Evolutionary conservation across 306 rosid species (phyloP), one percentile per base, ranked within the genome.

Genomic region (Styphnolobium japonicum): DNA sequence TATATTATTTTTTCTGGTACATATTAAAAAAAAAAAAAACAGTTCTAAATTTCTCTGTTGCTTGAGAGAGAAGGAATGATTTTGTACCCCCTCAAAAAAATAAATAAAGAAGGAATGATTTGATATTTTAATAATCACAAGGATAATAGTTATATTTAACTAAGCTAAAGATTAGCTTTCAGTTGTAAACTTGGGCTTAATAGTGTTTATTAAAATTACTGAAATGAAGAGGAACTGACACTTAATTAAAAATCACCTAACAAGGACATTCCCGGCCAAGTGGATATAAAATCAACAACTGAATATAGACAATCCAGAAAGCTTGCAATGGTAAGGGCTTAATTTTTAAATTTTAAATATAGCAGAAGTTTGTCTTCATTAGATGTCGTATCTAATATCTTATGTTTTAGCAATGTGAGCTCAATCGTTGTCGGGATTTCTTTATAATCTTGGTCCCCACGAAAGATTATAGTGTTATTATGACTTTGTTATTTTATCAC

Each of bases 391-490:
- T 79, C 22, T 74, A 65, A 11, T 66, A 61, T 64, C 31, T 25
- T 69, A 58, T 45, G 16, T 37, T 70, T 77, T 70, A 36, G 34
- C 49, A 66, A 69, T 45, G 34, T 61, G 42, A 18, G 58, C 49
- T 58, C 40, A 33, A 57, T 81, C 39, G n/a, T 49, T 48, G 67
- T 52, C 48, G 2, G 15, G 43, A 65, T 12, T 78, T 78, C 11
- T 56, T 65, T 75, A 71, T 62, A 57, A 49, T 81, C 67, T 42
- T 31, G 12, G 43, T 52, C 75, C 71, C 75, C 71, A 70, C 80
- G 37, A 14, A 80, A 71, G 83, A 85, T 82, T 71, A 56, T 21
- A 36, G 80, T 81, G 80, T 76, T 71, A 53, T 33, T 4, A 40
- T 8, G 82, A 71, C 73, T 71, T 29, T 43, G 3, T 40, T 60